A percentile compares a stretch with the other conserved stretches of the same genome.
Conservation (phyloP, 2,329 filamentous ascomycete genomes). For the Ceratocystis albifundus region DNA sequence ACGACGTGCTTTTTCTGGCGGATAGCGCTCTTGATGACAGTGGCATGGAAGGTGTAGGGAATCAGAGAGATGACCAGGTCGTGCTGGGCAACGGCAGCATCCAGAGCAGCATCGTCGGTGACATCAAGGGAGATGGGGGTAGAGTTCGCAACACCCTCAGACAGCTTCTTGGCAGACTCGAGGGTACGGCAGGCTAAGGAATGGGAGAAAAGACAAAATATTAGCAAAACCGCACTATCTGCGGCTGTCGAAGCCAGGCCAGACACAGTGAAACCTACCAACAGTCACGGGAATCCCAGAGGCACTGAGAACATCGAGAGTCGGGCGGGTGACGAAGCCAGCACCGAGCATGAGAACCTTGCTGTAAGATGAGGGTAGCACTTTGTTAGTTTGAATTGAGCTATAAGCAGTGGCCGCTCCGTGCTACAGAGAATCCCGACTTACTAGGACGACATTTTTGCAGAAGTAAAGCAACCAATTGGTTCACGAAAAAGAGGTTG, state of each 20-base stretch:
- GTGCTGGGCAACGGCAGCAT: slow-evolving; percentile 66
- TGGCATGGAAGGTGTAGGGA: slow-evolving; percentile 80
- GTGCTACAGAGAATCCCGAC: neutral
- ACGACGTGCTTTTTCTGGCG: slow-evolving; percentile 91
- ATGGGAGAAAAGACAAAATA: neutral
- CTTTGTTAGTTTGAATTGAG: neutral
- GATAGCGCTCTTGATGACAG: slow-evolving; percentile 88
- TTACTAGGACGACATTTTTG: slow-evolving; percentile 24
- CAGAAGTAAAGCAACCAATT: neutral
- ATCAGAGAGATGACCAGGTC: slow-evolving; percentile 75
- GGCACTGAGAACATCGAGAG: slow-evolving; percentile 50
- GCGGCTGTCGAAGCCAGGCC: neutral
- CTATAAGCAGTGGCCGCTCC: neutral
- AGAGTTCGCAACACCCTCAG: slow-evolving; percentile 59
- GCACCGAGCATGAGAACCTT: slow-evolving; percentile 31
- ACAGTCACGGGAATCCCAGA: slow-evolving; percentile 54
- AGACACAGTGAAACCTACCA: slow-evolving; percentile 35
- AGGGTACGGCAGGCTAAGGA: slow-evolving; percentile 66
- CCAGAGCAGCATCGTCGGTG: slow-evolving; percentile 60
- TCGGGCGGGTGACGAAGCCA: slow-evolving; percentile 51
- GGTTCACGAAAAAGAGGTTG: slow-evolving; percentile 8
- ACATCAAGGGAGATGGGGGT: slow-evolving; percentile 76
- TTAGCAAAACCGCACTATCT: slow-evolving; percentile 4
- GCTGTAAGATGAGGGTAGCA: slow-evolving; percentile 2
- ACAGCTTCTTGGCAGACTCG: slow-evolving; percentile 62